Evolutionary conservation across 257 asterid genomes (phyloP).

Genomic region (Lantana camara): DNA sequence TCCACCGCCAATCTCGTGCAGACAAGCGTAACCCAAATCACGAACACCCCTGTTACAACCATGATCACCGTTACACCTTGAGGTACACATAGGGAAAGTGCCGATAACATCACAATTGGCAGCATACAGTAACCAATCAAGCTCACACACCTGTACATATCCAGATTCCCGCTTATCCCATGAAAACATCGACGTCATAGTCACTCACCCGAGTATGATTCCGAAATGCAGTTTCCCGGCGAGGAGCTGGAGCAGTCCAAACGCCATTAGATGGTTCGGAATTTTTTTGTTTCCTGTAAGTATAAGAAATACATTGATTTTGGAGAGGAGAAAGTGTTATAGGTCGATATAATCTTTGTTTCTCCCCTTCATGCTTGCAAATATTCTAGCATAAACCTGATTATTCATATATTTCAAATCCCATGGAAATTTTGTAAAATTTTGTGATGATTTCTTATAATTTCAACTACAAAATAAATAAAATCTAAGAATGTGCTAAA

Average conservation of each 20-base stretch:
- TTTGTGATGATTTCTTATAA: no score
- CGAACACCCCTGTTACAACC: conserved; percentile 55
- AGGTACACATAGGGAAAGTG: conserved; percentile 69
- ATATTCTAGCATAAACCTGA: no score
- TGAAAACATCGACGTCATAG: conserved; percentile 70
- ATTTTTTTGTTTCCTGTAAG: no score
- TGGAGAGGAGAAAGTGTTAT: no score
- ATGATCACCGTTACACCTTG: conserved; percentile 63
- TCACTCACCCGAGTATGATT: conserved; percentile 81
- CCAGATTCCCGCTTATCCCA: conserved; percentile 77
- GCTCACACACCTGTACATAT: conserved; percentile 77
- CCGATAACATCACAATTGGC: conserved; percentile 78
- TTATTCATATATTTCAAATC: no score
- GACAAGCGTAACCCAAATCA: conserved; percentile 76
- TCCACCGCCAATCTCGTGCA: conserved; percentile 77
- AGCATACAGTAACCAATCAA: conserved; percentile 80
- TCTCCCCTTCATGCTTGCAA: no score
- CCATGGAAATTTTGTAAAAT: no score
- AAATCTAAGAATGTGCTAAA: no score
- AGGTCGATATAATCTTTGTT: no score
- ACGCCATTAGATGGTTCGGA: conserved; percentile 78
- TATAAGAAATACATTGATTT: no score
- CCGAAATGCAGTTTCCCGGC: conserved; percentile 88
- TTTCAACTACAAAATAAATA: no score
- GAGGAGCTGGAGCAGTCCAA: conserved; percentile 79